A percentile compares a stretch with the other conserved stretches of the same genome.
Evolutionary conservation across 169 alveolate genomes (phyloP).

Genomic region (Plasmodium coatneyi): DNA sequence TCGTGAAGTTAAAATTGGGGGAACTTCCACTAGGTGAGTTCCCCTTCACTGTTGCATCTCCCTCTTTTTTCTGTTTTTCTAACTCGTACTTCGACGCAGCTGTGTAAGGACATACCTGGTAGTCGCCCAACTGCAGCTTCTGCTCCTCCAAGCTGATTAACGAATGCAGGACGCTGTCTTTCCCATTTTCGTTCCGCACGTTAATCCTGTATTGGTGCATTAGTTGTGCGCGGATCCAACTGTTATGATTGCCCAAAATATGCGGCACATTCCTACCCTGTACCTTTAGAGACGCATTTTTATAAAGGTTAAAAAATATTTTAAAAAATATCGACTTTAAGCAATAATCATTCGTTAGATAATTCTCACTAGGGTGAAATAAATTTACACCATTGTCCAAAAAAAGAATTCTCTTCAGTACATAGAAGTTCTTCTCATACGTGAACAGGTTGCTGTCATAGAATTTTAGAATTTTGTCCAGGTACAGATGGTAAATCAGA

Average conservation of each 20-base stretch:
- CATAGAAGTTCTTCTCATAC: slow-evolving; percentile 71
- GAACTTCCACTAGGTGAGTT: background rate
- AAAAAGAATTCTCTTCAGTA: slow-evolving; percentile 52
- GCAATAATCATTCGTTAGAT: slow-evolving; percentile 2
- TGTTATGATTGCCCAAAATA: background rate
- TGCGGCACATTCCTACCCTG: background rate
- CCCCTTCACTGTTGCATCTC: background rate
- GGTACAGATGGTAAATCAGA: slow-evolving; percentile 49
- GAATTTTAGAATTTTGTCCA: slow-evolving; percentile 46
- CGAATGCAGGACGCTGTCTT: background rate
- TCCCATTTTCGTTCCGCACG: background rate
- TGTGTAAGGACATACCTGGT: background rate
- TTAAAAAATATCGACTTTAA: slow-evolving; percentile 16
- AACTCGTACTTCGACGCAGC: background rate
- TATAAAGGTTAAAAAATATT: slow-evolving; percentile 17
- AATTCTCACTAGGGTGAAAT: slow-evolving; percentile 12
- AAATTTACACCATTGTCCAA: slow-evolving; percentile 30
- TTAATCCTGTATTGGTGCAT: background rate
- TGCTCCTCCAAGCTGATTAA: background rate
- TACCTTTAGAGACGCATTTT: background rate
- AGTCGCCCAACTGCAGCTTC: background rate
- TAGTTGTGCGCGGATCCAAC: background rate
- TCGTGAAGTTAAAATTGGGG: background rate
- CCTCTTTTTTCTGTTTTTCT: background rate
- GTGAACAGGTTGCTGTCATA: slow-evolving; percentile 51